Evolutionary conservation across 2,329 filamentous ascomycete species (phyloP), one percentile per base, ranked within the genome.

Genomic region (Truncatella angustata): DNA sequence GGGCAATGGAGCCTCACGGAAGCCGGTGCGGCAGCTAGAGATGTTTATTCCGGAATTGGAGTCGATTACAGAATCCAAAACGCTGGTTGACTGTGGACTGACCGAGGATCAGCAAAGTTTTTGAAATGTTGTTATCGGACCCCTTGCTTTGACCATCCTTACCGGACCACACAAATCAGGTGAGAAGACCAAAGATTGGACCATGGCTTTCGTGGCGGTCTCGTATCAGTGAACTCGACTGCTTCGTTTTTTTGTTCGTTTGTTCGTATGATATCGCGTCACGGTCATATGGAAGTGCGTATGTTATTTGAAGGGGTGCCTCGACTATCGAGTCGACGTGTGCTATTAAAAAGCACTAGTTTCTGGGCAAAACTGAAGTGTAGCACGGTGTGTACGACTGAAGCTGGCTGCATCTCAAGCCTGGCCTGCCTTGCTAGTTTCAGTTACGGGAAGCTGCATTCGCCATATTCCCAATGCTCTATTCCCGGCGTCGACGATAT

Each of bases 1-100:
- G 45, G 30, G 21, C 21, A 23, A 23, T 23, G 40, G 40, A 43
- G n/a, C 20, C 21, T 43, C 40, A 11, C 30, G 11, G 16, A 20
- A 37, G 45, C 45, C 34, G 37, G 34, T 49, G 45, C 45, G 34
- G 45, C 45, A 28, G 32, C 16, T 35, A 24, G 37, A 37, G 45
- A 24, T 14, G n/a, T 26, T 37, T 34, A 24, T 14, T 32, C 7
- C 28, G 2, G 2, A 32, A 32, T 32, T 14, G 14, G 28, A 14
- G 28, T 32, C 2, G 28, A 2, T 7, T 24, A 5, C n/a, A 21
- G 23, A 44, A 44, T 44, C 40, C 40, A 21, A 46, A 46, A 35
- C 43, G 16, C 43, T 32, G 26, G 43, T 46, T 20, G 43, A 46
- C 43, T 16, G 30, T 46, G 43, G 43, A 28, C 43, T 11, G 28